These are phyloP conservation scores for Linnemannia zychae DNA, from an alignment of 192 early-diverging fungal species.

Conservation along the genomic window DNA sequence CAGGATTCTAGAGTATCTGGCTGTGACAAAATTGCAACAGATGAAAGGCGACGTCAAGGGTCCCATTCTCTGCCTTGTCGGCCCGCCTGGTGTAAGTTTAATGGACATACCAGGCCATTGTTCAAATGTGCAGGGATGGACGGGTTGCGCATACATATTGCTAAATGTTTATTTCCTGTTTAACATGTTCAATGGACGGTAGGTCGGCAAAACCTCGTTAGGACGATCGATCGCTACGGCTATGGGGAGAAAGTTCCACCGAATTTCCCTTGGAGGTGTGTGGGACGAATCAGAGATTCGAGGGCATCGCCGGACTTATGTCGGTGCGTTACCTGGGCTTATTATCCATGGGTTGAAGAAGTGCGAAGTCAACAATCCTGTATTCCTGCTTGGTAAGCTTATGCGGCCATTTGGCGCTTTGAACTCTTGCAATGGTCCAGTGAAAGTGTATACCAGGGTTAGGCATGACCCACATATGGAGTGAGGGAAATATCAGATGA, in stretches of 20 bases:
- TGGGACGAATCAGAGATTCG: conserved; percentile 89
- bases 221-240: conserved; percentile 84
- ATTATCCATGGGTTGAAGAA: conserved; percentile 78
- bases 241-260: conserved; percentile 80
- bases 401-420: neutral
- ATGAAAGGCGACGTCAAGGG: conserved; percentile 77
- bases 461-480: too few species aligned
- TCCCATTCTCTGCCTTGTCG: conserved; percentile 80
- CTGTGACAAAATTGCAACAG: conserved; percentile 75
- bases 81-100: conserved; percentile 64
- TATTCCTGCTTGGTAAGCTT: conserved; percentile 73
- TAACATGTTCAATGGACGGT: conserved; percentile 15
- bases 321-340: conserved; percentile 84
- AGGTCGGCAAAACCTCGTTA: conserved; percentile 85
- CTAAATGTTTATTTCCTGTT: conserved; percentile 45
- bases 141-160: conserved; percentile 3
- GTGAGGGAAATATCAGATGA: too few species aligned
- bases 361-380: conserved; percentile 80
- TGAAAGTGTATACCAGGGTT: neutral
- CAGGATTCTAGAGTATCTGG: conserved; percentile 83
- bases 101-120: too few species aligned
- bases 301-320: conserved; percentile 87
- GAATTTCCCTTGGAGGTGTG: conserved; percentile 84
- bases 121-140: neutral
- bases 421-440: neutral